Base-by-base conservation (phyloP, 202 grass and related monocot species). In the Cymbopogon flexuosus region DNA sequence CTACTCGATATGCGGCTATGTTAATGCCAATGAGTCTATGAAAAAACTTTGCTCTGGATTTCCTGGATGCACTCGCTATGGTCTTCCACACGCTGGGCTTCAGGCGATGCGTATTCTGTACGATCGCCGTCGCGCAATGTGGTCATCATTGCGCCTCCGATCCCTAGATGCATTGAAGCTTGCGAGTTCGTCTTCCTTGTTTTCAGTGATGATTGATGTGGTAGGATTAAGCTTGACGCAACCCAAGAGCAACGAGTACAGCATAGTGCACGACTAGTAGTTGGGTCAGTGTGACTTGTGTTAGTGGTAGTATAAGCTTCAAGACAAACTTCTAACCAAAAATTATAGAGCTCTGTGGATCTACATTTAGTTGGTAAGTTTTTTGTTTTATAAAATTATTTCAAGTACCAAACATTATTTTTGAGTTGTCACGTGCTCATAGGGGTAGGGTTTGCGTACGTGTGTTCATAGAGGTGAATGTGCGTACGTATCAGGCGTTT, bases 161-260 rank as follows among this genome's bases (percentile, higher is more conserved):
- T 88, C 82, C 86, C 86, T 62, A 84, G 75, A 31, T 5, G 69
- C 64, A 73, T 74, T 15, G 79, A 24, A 49, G 46, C 61, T 27
- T 42, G 30, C 14, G 24, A 43, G 34, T 42, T 61, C 49, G 68
- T 52, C 22, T 23, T 6, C 76, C 76, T 62, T 74, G 86, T 56
- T 84, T 80, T 80, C 52, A 70, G 86, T 19, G 80, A 31, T 2
- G 21, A 54, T 62, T 73, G n/a, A 56, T 7, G 24, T 16, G 8
- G 65, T 6, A 60, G 67, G 66, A 82, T 65, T 82, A 36, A 64
- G 73, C 49, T 83, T 68, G 39, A 68, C 40, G 65, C 65, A 65
- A 68, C 51, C 57, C 45, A 65, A 82, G 85, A 72, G 73, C 79
- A 30, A 46, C 29, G 16, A 52, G 47, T 52, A 18, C 31, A 33